phyloP scores from a whole-genome alignment of 371 early-diverging fungal species.

The Mucor racemosus region DNA sequence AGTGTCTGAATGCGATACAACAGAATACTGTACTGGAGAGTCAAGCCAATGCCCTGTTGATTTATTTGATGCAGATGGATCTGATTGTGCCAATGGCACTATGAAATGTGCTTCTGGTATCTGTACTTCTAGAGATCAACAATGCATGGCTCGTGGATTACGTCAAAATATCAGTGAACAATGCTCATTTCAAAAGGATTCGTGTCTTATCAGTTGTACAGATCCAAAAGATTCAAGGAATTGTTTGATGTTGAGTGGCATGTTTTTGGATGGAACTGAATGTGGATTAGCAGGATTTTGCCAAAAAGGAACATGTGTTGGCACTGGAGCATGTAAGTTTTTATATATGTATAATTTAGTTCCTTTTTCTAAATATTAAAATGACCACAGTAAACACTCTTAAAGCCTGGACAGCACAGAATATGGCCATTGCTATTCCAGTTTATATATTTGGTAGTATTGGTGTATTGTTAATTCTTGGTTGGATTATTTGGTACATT shows the following conservation, averaged over 20 bases:
- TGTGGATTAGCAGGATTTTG: constrained; percentile 83
- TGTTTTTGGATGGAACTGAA: constrained; percentile 88
- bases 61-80: constrained; percentile 69
- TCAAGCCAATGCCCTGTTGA: constrained; percentile 80
- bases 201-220: constrained; percentile 74
- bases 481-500: constrained; percentile 38
- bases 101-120: constrained; percentile 86
- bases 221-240: constrained; percentile 56
- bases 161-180: constrained; percentile 58
- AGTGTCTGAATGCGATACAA: constrained; percentile 82
- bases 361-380: neutral
- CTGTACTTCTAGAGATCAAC: constrained; percentile 87
- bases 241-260: constrained; percentile 72
- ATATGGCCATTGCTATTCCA: constrained; percentile 61
- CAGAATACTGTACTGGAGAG: constrained; percentile 82
- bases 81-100: constrained; percentile 63
- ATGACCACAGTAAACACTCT: constrained; percentile 38
- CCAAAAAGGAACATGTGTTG: constrained; percentile 50
- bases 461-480: constrained; percentile 40
- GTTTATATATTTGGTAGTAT: constrained; percentile 57
- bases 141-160: constrained; percentile 72
- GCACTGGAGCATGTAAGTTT: constrained; percentile 50
- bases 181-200: constrained; percentile 56
- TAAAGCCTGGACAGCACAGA: constrained; percentile 57
- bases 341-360: neutral